Base-by-base conservation (phyloP, 208 protist species). In the Trypanosoma boissoni region DNA sequence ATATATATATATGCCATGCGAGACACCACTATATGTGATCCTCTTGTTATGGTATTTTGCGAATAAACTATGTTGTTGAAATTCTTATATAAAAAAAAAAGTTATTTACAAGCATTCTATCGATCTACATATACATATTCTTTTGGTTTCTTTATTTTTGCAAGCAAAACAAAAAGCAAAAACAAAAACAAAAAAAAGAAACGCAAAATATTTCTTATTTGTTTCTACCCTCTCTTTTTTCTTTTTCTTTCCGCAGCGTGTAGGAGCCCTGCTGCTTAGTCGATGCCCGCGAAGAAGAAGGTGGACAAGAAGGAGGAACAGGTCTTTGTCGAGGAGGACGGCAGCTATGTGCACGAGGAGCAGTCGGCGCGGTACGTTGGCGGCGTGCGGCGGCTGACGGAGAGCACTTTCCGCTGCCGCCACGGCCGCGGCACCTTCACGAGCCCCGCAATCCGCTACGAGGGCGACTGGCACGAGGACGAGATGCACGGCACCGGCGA, bases 401-500 rank as follows among this genome's bases (percentile, higher is more conserved):
- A 63, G 21, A 49, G 57, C 52, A 46, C 49, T 9, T 49, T 46
- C 27, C 45, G 80, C 14, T 84, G 65, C 44, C 86, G 86, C 3
- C 86, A 93, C 49, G 86, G 86, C 46, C 70, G 65, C 39, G 86
- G 86, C 43, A 80, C 74, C 18, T 93, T 86, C 68, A 73, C 44
- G n/a, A 86, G 80, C 48, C 80, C 75, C 2, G 46, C 66, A n/a
- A 73, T 93, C 42, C 70, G 54, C 48, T 95, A 96, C 72, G 68
- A 70, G 4, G 92, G 92, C 5, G 53, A 91, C 2, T 97, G 92
- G 92, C 24, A 53, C 4, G 78, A 90, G 50, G 89, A 97, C 56
- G 83, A 78, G 56, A 92, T 92, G 79, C 66, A 96, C 52, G 92
- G 92, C 20, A 43, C 58, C 18, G 92, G 89, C 8, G 45, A 56